These are phyloP conservation scores for Intubia oerlemansii DNA, from an alignment of 2,329 filamentous ascomycete genomes.

Conservation along the genomic window DNA sequence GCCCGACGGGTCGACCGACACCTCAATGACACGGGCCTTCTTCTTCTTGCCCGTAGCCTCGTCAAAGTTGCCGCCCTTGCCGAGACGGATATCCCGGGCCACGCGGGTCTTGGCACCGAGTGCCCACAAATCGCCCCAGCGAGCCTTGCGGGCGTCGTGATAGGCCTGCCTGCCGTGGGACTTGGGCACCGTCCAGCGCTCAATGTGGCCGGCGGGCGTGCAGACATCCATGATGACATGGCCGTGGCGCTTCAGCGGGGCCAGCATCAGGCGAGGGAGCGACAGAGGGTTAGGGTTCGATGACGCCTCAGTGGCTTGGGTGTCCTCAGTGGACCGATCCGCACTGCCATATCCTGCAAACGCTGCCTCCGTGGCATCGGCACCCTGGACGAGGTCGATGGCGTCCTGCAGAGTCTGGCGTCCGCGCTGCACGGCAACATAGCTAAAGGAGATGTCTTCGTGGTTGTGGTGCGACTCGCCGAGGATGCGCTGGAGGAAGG, in stretches of 20 bases:
- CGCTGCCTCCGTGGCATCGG: slow-evolving; percentile 38
- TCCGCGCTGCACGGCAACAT: slow-evolving; percentile 67
- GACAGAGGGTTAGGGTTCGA: slow-evolving; percentile 37
- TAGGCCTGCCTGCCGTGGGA: slow-evolving; percentile 67
- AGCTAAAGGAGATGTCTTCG: slow-evolving; percentile 82
- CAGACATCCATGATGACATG: slow-evolving; percentile 84
- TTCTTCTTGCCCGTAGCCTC: background rate
- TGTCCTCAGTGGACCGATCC: no score
- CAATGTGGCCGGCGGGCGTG: slow-evolving; percentile 64
- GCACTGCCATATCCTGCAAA: no score
- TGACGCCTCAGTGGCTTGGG: no score
- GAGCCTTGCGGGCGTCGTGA: slow-evolving; percentile 74
- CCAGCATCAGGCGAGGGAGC: slow-evolving; percentile 58
- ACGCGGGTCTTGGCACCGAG: slow-evolving; percentile 77
- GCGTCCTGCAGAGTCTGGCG: slow-evolving; percentile 7
- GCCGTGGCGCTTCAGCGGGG: slow-evolving; percentile 68
- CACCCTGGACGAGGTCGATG: slow-evolving; percentile 19
- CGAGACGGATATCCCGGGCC: slow-evolving; percentile 36
- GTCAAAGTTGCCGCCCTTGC: slow-evolving; percentile 12
- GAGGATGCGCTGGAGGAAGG: slow-evolving; percentile 60
- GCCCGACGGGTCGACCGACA: background rate
- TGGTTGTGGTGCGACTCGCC: slow-evolving; percentile 52
- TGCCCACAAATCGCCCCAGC: slow-evolving; percentile 91
- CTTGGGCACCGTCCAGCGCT: slow-evolving; percentile 82
- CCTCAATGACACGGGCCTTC: background rate